Conservation (phyloP, 345 rosid genomes). For the Sonneratia alba region DNA sequence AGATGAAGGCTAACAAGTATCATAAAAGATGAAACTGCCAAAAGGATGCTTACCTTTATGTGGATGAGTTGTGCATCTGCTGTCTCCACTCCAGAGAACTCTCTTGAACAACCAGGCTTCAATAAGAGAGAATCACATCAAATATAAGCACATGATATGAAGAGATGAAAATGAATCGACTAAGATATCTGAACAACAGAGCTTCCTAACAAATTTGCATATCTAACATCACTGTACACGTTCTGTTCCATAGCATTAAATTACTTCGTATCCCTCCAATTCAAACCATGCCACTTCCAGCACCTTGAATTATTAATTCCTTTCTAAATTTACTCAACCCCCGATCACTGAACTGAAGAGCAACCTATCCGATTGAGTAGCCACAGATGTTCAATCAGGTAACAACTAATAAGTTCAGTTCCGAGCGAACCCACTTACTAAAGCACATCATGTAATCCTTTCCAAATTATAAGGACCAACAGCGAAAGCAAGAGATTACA, state of each 20-base stretch:
- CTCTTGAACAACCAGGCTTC: slow-evolving; percentile 94
- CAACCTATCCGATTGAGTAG: not conserved
- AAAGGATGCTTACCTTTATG: slow-evolving; percentile 48
- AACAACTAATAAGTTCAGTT: not conserved
- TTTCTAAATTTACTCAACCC: not conserved
- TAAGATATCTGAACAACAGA: not conserved
- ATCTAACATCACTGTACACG: not conserved
- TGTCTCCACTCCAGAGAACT: slow-evolving; percentile 55
- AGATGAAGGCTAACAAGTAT: slow-evolving; percentile 1
- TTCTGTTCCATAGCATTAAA: not conserved
- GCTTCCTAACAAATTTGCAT: not conserved
- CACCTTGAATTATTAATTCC: not conserved
- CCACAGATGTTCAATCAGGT: not conserved
- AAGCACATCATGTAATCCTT: too few relatives aligned
- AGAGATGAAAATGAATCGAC: not conserved
- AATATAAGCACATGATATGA: not conserved
- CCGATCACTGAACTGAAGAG: not conserved
- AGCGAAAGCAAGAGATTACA: too few relatives aligned
- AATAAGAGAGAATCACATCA: slow-evolving; percentile 1
- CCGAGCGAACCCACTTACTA: too few relatives aligned
- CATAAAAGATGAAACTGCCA: not conserved
- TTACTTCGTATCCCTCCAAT: not conserved
- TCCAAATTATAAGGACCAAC: too few relatives aligned
- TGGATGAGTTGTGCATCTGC: slow-evolving; percentile 63
- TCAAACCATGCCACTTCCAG: not conserved